These are phyloP conservation scores for Chenopodium formosanum DNA, from an alignment of 148 eudicot species.

Conservation along the genomic window DNA sequence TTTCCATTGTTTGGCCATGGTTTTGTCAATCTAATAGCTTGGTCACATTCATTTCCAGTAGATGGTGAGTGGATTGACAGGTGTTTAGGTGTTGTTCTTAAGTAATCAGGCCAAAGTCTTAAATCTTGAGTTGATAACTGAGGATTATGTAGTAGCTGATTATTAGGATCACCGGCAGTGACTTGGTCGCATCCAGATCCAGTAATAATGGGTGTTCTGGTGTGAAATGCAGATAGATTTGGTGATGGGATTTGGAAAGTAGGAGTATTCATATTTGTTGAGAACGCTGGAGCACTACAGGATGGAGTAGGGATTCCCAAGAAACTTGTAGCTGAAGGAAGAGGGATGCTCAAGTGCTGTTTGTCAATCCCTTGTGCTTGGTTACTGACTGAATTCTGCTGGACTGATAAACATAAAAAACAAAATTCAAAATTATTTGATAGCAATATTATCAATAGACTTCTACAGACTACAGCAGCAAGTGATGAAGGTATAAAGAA, in stretches of 20 bases:
- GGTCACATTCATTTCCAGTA: not conserved
- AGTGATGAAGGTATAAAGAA: not conserved
- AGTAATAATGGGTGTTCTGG: not conserved
- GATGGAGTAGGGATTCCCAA: not conserved
- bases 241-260: constrained; percentile 1
- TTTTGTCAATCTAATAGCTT: not conserved
- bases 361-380: constrained; percentile 18
- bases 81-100: not conserved
- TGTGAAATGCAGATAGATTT: constrained; percentile 4
- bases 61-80: not conserved
- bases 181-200: not conserved
- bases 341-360: constrained; percentile 1
- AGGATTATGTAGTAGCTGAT: not conserved
- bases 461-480: not conserved
- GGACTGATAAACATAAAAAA: constrained; percentile 13
- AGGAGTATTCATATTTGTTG: constrained; percentile 7
- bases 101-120: too few relatives aligned
- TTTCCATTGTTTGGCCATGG: not conserved
- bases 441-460: not conserved
- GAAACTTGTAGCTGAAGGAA: constrained; percentile 18
- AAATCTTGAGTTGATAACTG: too few relatives aligned
- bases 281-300: constrained; percentile 6
- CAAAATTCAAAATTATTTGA: not conserved
- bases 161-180: not conserved
- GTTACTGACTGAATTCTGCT: constrained; percentile 1